Conservation (phyloP, 2,329 filamentous ascomycete genomes). For the Exophiala mesophila region DNA sequence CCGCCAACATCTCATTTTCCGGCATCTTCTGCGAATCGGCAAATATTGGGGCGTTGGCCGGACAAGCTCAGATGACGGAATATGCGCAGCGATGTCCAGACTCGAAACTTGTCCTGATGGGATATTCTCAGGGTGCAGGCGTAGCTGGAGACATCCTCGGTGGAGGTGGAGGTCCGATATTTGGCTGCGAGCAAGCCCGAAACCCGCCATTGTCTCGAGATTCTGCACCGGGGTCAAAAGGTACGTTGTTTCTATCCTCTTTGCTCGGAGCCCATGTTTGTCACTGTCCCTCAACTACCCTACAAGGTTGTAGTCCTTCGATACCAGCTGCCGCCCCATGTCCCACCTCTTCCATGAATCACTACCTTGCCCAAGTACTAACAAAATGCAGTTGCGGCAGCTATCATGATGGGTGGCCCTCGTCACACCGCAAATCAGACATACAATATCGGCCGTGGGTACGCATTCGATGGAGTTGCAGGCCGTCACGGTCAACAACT, state of each 20-base stretch:
- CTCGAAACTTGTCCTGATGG: slow-evolving; percentile 29
- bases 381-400: slow-evolving; percentile 13
- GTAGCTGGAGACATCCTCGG: slow-evolving; percentile 30
- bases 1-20: slow-evolving; percentile 15
- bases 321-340: no score
- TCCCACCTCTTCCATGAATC: neutral
- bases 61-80: slow-evolving; percentile 9
- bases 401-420: slow-evolving; percentile 11
- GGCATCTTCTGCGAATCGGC: slow-evolving; percentile 12
- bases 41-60: slow-evolving; percentile 5
- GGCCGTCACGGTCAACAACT: slow-evolving; percentile 9
- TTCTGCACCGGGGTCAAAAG: slow-evolving; percentile 7
- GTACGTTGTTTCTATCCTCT: no score
- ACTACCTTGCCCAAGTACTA: neutral
- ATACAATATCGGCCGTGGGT: slow-evolving; percentile 14
- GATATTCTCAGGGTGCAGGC: slow-evolving; percentile 32
- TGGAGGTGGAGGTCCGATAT: slow-evolving; percentile 26
- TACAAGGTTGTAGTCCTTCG: no score
- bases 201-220: slow-evolving; percentile 9
- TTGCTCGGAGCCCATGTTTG: no score
- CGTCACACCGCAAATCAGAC: slow-evolving; percentile 13
- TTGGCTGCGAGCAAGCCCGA: slow-evolving; percentile 12
- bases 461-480: slow-evolving; percentile 10
- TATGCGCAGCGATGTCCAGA: slow-evolving; percentile 24
- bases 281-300: no score